phyloP scores from a whole-genome alignment of 2,329 filamentous ascomycete genomes.

The Epichloe typhina region DNA sequence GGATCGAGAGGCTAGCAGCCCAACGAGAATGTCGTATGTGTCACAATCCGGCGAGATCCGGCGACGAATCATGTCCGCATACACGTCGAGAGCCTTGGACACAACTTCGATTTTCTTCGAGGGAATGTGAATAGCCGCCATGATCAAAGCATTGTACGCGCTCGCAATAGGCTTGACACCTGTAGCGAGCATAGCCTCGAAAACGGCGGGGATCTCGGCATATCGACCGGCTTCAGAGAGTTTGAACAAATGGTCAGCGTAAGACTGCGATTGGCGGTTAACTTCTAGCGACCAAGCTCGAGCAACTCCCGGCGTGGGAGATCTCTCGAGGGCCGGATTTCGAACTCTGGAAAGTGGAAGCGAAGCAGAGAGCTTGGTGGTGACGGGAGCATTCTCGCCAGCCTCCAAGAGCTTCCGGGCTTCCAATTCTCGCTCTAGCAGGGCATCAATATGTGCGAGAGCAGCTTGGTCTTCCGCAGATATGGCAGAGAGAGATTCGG shows the following conservation, averaged over 20 bases:
- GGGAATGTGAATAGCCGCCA: constrained; percentile 73
- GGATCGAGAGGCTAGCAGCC: constrained; percentile 66
- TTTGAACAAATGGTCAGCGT: constrained; percentile 65
- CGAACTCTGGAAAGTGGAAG: constrained; percentile 26
- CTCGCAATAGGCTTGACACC: constrained; percentile 68
- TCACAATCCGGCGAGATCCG: constrained; percentile 68
- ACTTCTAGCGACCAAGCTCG: constrained; percentile 48
- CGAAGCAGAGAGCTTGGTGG: constrained; percentile 24
- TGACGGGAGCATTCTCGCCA: constrained; percentile 26
- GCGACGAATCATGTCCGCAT: constrained; percentile 87
- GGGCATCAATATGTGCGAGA: constrained; percentile 73
- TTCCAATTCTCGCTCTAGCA: constrained; percentile 66
- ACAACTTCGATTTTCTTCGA: constrained; percentile 70
- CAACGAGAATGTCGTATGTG: constrained; percentile 80
- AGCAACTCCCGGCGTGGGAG: constrained; percentile 31
- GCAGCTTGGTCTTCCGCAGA: constrained; percentile 40
- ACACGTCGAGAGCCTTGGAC: constrained; percentile 85
- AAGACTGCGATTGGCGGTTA: constrained; percentile 53
- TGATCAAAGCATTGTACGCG: constrained; percentile 85
- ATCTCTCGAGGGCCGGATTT: constrained; percentile 28
- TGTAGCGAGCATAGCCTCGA: constrained; percentile 77
- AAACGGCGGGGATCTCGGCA: constrained; percentile 78
- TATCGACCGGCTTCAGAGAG: constrained; percentile 62
- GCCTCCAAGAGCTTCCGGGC: constrained; percentile 33
- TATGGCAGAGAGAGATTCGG: constrained; percentile 25